Base-by-base conservation (phyloP, 108 stramenopile species). In the Cyclotella baltica region DNA sequence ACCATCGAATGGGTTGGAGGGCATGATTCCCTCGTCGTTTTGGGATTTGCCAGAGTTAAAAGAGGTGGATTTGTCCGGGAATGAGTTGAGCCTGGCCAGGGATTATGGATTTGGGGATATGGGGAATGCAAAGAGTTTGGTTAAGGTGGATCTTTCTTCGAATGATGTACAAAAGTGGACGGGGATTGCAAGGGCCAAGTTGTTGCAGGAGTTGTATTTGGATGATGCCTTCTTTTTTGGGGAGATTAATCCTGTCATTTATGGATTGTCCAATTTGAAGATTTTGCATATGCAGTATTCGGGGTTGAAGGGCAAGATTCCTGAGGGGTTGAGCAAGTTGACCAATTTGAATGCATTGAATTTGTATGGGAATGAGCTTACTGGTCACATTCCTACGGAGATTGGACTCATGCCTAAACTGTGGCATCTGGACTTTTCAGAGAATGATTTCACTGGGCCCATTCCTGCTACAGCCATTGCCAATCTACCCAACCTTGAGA, bases 351-450 rank as follows among this genome's bases (percentile, higher is more conserved):
- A 51, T 40, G 65, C 57, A 2, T 35, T 85, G 67, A 72, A 78
- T 46, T 33, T 82, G 50, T 77, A 77, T 22, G 67, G 67, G 1
- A 77, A 77, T 70, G 67, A 87, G 47, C 72, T 92, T 0, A 71
- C 70, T n/a, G 89, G 88, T 19, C 62, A 62, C 38, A 90, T 92
- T 29, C 89, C 92, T 5, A 40, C 78, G 1, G 87, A 92, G 67
- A 56, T 92, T 56, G 92, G 92, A 47, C 73, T 55, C 0, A 77
- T 92, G 66, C 75, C 88, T 20, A 78, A 79, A 5, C 84, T 91
- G n/a, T 81, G 87, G 62, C 87, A 91, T 50, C 72, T 92, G 66
- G 77, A 77, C 59, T 75, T 83, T 30, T 84, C 83, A 34, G 83
- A 82, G 61, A 85, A 85, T 40, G 81, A 82, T 53, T 83, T 85